Conservation (phyloP, 306 rosid species). For the Inga laurina region DNA sequence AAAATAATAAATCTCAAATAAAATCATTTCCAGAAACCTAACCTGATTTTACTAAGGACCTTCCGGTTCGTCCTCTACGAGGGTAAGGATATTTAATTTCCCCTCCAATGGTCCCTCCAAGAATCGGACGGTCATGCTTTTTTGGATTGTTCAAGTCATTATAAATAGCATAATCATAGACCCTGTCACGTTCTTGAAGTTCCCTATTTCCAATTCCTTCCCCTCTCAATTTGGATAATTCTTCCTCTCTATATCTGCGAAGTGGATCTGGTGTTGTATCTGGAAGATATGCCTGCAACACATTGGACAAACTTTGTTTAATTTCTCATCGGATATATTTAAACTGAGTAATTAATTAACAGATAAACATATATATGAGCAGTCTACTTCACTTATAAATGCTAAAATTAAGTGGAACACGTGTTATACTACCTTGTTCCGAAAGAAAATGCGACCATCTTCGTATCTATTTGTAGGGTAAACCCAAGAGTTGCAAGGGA, state of each 20-base stretch:
- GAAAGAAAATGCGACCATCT: conserved; percentile 61
- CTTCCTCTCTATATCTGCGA: conserved; percentile 52
- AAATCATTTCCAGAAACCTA: neutral
- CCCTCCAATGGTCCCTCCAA: conserved; percentile 79
- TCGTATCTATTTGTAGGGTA: conserved; percentile 41
- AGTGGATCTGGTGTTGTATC: conserved; percentile 28
- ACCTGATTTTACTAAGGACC: conserved; percentile 47
- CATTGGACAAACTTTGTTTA: neutral
- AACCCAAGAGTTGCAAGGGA: conserved; percentile 73
- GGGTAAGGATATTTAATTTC: conserved; percentile 62
- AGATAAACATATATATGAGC: too few species aligned
- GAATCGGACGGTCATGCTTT: conserved; percentile 47
- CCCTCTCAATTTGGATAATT: conserved; percentile 61
- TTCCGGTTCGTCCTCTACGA: conserved; percentile 72
- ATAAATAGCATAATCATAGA: conserved; percentile 71
- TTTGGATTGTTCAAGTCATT: conserved; percentile 70
- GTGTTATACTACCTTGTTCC: conserved; percentile 47
- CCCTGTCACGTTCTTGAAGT: conserved; percentile 64
- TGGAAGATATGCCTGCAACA: conserved; percentile 61
- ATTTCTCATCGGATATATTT: neutral
- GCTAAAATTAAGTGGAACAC: neutral
- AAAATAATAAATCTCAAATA: neutral
- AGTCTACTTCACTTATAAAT: neutral
- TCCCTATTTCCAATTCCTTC: conserved; percentile 63
- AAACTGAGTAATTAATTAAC: too few species aligned